Evolutionary conservation across 306 rosid species (phyloP), one percentile per base, ranked within the genome.

Genomic region (Acacia acuminata): DNA sequence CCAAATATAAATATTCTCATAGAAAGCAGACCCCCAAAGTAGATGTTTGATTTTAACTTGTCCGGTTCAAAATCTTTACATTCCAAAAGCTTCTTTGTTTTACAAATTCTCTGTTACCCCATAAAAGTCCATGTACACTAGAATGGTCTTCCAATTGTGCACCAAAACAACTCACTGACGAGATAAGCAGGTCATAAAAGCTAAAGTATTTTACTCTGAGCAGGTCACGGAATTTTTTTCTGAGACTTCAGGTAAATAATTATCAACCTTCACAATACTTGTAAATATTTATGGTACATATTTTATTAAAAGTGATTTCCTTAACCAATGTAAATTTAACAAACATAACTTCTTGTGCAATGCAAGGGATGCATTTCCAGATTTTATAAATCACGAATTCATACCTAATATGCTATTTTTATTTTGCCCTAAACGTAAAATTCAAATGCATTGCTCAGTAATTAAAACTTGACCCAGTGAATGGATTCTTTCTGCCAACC

Each of bases 391-490:
- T 1, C 61, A 78, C 63, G 63, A 42, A 63, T 56, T 51, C 58
- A 61, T 55, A 72, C 27, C 53, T 71, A 58, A 22, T 4, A 22
- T 32, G 14, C 30, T 56, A 58, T 22, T 58, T 24, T 58, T 22
- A 56, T 69, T 79, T 70, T 74, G 32, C 82, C 78, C 9, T 32
- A 24, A 51, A 11, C 65, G 42, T 36, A 14, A 27, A 38, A 36
- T 67, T 75, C 65, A 47, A 71, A 58, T 74, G 48, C 42, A 75
- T 71, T 3, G 19, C 66, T 76, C 65, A 19, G 19, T 48, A 79
- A 56, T 45, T 77, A 82, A 38, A 83, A 71, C 66, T 50, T 73
- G 65, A 73, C 76, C 75, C 27, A 7, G 76, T 76, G 72, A 55
- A 72, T 8, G 20, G 56, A 63, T 7, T 77, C 47, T 60, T 61